Evolutionary conservation across 352 stramenopile species (phyloP), one percentile per base, ranked within the genome.

Genomic region (Phytophthora europaea): DNA sequence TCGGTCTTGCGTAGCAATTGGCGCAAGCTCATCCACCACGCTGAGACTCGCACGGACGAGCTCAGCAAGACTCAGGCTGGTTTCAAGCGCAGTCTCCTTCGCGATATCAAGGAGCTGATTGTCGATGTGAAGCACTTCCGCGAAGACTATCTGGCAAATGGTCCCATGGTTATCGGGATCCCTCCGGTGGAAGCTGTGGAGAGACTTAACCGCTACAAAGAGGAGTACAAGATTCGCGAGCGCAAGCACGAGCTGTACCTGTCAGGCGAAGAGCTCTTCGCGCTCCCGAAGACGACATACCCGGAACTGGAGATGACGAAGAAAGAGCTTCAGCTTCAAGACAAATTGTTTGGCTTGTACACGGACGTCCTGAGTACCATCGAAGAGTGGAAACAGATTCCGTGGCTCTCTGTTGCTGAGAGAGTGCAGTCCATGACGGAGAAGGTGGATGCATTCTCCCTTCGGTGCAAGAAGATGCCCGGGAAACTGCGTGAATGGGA

Each of bases 201-300:
- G 77, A 87, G 97, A 6, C 82, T 99, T 18, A 99, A 98, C 61
- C 88, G 97, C 10, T 99, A 99, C 83, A 98, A 99, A 61, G 98
- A 99, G 72, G 96, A 99, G 75, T 98, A 97, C 70, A 98, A 99
- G 70, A 99, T 99, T 61, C 89, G 97, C 6, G 92, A 99, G 70
- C 95, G 97, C 56, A 99, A 99, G 82, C 98, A 98, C 73, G 96
- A 99, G 67, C 71, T 99, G 63, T 99, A 99, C 77, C 82, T 95
- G 34, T 96, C 92, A 0, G 98, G 98, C 33, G 98, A 99, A 87
- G 92, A 98, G 65, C 84, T 99, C 1, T 99, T 99, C 81, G 98
- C 95, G 23, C 77, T 99, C 28, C 93, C 94, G 0, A 90, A 97
- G 61, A 99, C 98, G 8, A 97, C 97, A 48, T 99, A 99, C 77